These are phyloP conservation scores for Hypoxylon fuscum DNA, from an alignment of 495 filamentous ascomycete genomes.

Conservation along the genomic window DNA sequence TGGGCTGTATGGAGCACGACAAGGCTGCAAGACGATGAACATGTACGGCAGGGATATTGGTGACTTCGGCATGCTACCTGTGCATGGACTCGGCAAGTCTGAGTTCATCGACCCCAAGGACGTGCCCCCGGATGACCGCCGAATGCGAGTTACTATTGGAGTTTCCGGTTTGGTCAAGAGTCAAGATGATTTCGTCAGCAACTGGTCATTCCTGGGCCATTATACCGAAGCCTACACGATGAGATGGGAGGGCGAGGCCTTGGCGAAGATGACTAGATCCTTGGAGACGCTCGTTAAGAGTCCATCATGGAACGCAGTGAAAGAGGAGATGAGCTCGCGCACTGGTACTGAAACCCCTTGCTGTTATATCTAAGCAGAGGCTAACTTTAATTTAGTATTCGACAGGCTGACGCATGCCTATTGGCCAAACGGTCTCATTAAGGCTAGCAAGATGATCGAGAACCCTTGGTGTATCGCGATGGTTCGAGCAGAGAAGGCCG, in stretches of 20 bases:
- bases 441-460: conserved; percentile 82
- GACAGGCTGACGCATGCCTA: conserved; percentile 72
- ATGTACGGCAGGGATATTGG: conserved; percentile 84
- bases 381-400: conserved; percentile 63
- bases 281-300: conserved; percentile 78
- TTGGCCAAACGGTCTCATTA: conserved; percentile 81
- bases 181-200: conserved; percentile 71
- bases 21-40: conserved; percentile 88
- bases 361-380: conserved; percentile 14
- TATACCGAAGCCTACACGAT: conserved; percentile 83
- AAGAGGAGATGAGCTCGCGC: conserved; percentile 72
- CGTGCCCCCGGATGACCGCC: conserved; percentile 56
- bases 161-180: conserved; percentile 84
- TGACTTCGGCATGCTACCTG: conserved; percentile 88
- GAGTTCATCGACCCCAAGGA: conserved; percentile 54
- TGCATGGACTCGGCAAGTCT: conserved; percentile 56
- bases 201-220: conserved; percentile 78
- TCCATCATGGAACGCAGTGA: conserved; percentile 79
- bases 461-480: conserved; percentile 90
- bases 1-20: conserved; percentile 85
- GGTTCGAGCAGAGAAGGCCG: conserved; percentile 85
- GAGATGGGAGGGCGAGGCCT: conserved; percentile 80
- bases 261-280: conserved; percentile 79
- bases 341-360: conserved; percentile 48
- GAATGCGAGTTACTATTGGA: conserved; percentile 82